Base-by-base conservation (phyloP, 306 rosid genomes). In the Spatholobus suberectus region DNA sequence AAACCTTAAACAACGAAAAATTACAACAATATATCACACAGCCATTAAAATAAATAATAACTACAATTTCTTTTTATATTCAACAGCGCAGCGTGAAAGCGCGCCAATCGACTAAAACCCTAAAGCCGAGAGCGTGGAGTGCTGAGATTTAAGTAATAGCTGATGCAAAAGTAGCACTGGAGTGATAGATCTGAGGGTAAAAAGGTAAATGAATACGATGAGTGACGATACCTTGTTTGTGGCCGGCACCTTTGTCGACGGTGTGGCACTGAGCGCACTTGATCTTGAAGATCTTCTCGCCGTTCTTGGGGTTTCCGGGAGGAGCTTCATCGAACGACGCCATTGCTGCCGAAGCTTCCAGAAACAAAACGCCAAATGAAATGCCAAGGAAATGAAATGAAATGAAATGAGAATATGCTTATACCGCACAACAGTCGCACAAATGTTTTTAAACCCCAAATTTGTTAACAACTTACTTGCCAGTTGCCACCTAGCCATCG, bases 221-320 rank as follows among this genome's bases (percentile, higher is more conserved):
- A 37, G 41, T 4, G 8, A n/a, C 0, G 8, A 27, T 44, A 94
- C 98, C 98, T 90, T 94, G 98, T 82, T 94, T 94, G 92, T 94
- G 98, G 32, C 98, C 98, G 17, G 94, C 93, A 40, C 96, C 93
- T 85, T 92, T 89, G 0, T 91, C 98, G 15, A 86, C 97, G 74
- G 98, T 91, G 83, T 94, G 98, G 85, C 98, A 94, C 93, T 94
- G 98, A 67, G 98, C 98, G 80, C 98, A 94, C 94, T 94, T 94
- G 5, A 80, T 90, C 71, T 35, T 92, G 94, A 94, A 94, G 89
- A 94, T 92, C 55, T 94, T 94, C 85, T 90, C 98, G 27, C 98
- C 98, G 11, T 4, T 54, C 72, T 86, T 71, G 4, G 91, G 6
- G 84, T 91, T 55, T 4, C 98, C 98, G 2, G 96, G 94, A 6